phyloP scores from a whole-genome alignment of 2,329 filamentous ascomycete genomes.

The Lasiodiplodia theobromae region DNA sequence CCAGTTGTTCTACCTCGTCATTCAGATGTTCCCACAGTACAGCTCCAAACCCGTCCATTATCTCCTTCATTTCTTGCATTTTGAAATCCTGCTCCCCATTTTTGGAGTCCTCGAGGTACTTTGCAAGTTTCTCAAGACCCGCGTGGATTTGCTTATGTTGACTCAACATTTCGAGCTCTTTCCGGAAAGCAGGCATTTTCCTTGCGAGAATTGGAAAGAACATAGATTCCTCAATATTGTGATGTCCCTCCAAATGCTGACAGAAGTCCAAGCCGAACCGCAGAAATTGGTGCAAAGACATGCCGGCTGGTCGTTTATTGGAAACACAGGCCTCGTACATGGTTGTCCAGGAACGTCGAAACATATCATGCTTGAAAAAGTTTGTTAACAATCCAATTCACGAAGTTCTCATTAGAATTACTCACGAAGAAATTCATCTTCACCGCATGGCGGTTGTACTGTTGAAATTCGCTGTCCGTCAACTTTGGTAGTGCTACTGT shows the following conservation, averaged over 20 bases:
- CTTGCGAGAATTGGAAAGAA: conserved; percentile 80
- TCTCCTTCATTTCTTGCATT: conserved; percentile 64
- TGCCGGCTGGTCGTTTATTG: conserved; percentile 64
- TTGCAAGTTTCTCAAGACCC: conserved; percentile 72
- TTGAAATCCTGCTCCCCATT: conserved; percentile 67
- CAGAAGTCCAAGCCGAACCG: conserved; percentile 71
- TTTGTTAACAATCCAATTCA: too few relatives aligned
- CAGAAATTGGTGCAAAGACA: conserved; percentile 75
- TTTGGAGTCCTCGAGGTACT: conserved; percentile 70
- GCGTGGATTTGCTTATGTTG: conserved; percentile 83
- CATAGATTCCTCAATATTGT: conserved; percentile 81
- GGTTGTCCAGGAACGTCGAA: conserved; percentile 75
- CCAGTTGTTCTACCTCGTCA: conserved; percentile 79
- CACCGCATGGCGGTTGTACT: too few relatives aligned
- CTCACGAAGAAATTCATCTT: too few relatives aligned
- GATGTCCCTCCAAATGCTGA: conserved; percentile 75
- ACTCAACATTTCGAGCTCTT: conserved; percentile 67
- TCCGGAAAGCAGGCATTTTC: conserved; percentile 79
- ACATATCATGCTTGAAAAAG: conserved; percentile 54
- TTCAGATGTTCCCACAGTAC: conserved; percentile 86
- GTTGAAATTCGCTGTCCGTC: too few relatives aligned
- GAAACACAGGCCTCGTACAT: conserved; percentile 70
- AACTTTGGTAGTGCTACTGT: too few relatives aligned
- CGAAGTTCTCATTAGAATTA: too few relatives aligned
- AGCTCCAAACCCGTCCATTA: conserved; percentile 79